phyloP scores from a whole-genome alignment of 371 early-diverging fungal genomes.

The Saksenaea vasiformis region DNA sequence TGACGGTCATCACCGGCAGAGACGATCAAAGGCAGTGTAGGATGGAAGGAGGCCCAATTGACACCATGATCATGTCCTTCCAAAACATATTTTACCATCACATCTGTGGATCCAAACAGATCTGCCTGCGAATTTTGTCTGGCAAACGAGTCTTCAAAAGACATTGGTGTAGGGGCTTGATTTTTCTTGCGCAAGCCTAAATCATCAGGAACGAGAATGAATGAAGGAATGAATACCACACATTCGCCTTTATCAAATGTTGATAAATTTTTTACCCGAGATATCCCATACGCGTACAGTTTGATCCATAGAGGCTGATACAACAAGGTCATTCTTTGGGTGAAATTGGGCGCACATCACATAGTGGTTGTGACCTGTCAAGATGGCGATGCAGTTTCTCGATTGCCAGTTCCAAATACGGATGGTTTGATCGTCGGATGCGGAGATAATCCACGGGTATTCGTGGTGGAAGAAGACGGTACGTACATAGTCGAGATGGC shows the following conservation, averaged over 20 bases:
- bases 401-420: conserved; percentile 99
- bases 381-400: conserved; percentile 94
- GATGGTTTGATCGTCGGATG: conserved; percentile 99
- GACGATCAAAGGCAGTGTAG: conserved; percentile 90
- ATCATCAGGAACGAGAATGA: conserved; percentile 7
- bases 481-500: conserved; percentile 99
- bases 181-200: conserved; percentile 87
- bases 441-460: conserved; percentile 97
- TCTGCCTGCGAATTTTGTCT: conserved; percentile 73
- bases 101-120: conserved; percentile 94
- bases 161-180: conserved; percentile 58
- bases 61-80: conserved; percentile 99
- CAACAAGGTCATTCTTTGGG: conserved; percentile 93
- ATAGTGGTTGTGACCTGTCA: conserved; percentile 99
- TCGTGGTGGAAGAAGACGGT: conserved; percentile 98
- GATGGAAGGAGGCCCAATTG: conserved; percentile 98
- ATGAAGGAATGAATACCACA: neutral
- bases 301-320: conserved; percentile 97
- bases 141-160: conserved; percentile 60
- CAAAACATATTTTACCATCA: conserved; percentile 96
- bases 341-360: conserved; percentile 99
- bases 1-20: conserved; percentile 98
- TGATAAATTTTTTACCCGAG: conserved; percentile 64
- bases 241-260: too few species aligned
- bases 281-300: conserved; percentile 99